A percentile compares a stretch with the other conserved stretches of the same genome.
Conservation (phyloP, 306 rosid species). For the Trichosanthes cucumerina region DNA sequence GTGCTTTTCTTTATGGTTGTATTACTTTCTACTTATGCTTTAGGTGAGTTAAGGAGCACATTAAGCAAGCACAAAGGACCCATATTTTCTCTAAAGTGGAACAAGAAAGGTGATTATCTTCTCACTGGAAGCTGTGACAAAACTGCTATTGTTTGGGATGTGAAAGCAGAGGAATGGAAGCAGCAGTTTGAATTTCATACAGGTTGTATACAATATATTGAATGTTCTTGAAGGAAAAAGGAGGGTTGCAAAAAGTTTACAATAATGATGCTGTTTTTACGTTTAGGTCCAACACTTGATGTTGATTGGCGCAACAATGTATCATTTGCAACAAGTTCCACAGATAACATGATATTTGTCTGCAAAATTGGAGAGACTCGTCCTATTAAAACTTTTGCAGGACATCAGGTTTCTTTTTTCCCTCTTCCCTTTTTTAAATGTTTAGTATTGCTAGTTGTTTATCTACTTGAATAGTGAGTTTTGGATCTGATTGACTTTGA, state of each 20-base stretch:
- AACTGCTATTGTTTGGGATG: constrained; percentile 97
- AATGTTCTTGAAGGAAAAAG: neutral
- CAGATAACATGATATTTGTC: constrained; percentile 77
- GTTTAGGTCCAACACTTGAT: constrained; percentile 86
- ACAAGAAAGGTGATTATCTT: constrained; percentile 88
- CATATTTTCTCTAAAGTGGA: constrained; percentile 91
- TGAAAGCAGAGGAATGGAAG: constrained; percentile 74
- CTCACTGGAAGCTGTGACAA: constrained; percentile 92
- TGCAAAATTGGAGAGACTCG: constrained; percentile 80
- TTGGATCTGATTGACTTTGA: neutral
- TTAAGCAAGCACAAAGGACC: constrained; percentile 85
- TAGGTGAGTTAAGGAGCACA: constrained; percentile 80
- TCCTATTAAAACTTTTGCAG: constrained; percentile 67
- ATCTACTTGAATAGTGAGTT: neutral
- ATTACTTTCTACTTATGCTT: neutral
- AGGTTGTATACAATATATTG: constrained; percentile 34
- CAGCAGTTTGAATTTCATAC: constrained; percentile 90
- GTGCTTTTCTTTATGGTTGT: neutral
- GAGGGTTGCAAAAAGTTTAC: neutral
- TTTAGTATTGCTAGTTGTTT: neutral
- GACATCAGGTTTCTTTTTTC: constrained; percentile 68
- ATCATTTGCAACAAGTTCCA: constrained; percentile 86
- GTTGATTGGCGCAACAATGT: constrained; percentile 92
- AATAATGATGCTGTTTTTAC: neutral
- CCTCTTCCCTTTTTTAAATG: neutral